Evolutionary conservation across 768 basidiomycete genomes (phyloP), one percentile per base, ranked within the genome.

Genomic region (Rhodocollybia butyracea): DNA sequence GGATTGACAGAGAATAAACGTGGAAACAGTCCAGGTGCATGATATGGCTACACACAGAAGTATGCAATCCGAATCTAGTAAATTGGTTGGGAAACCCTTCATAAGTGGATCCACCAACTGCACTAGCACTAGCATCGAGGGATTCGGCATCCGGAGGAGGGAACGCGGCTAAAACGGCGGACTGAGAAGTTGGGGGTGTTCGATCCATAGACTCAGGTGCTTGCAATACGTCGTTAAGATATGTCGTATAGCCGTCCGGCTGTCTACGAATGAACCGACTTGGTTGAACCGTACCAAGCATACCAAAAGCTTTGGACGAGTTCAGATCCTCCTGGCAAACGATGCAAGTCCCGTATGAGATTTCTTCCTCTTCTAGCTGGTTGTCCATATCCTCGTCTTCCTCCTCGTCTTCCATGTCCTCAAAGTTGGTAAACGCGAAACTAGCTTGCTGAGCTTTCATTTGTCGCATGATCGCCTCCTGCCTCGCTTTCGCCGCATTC

Each of bases 11-110:
- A 60, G 83, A 94, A 69, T 98, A 98, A 2, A 88, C 87, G 46
- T 88, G 87, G 76, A 98, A 96, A 70, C 97, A 98, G 39, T 89
- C 84, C 58, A 95, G 72, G 71, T 99, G 97, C 94, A 99, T 98
- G 79, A 95, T 84, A 66, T 98, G 97, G 30, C 88, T 93, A 69
- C 96, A 98, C 36, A 93, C 86, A 1, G 94, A 94, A 10, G 87
- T 74, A 64, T 94, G 80, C 12, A 98, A 75, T 2, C 94, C 94
- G 66, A 96, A 96, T 26, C 87, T 85, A 2, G 88, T 89, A 58
- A 83, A 83, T 36, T 80, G 77, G 0, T 81, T 60, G 0, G 89
- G 84, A 67, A 90, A 91, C 0, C 85, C 88, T 60, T 91, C 88
- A 60, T 91, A 90, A 60, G 80, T 83, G 10, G 79, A 67, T 2